Conservation (phyloP, 2,329 filamentous ascomycete species). For the Cladosporium sphaerospermum region DNA sequence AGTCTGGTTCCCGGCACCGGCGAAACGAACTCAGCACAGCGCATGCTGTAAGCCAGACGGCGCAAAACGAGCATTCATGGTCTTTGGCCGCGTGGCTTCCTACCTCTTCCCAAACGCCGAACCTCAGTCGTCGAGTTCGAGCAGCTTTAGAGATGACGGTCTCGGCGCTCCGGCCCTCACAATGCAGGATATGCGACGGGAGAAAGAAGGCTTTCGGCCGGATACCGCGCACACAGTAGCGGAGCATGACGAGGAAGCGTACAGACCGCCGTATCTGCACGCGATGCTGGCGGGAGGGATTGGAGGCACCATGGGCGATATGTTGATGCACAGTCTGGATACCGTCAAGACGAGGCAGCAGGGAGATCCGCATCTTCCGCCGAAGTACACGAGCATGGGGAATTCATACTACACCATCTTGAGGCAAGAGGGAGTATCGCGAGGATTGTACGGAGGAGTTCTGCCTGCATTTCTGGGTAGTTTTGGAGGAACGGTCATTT, state of each 20-base stretch:
- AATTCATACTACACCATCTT: slow-evolving; percentile 90
- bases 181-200: slow-evolving; percentile 25
- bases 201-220: slow-evolving; percentile 30
- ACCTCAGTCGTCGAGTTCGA: slow-evolving; percentile 19
- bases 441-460: slow-evolving; percentile 90
- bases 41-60: slow-evolving; percentile 19
- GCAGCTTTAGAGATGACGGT: slow-evolving; percentile 34
- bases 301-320: slow-evolving; percentile 87
- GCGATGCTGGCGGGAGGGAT: slow-evolving; percentile 91
- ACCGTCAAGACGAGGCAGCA: slow-evolving; percentile 98
- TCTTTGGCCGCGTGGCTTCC: slow-evolving; percentile 45
- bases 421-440: slow-evolving; percentile 79
- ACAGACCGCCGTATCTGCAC: slow-evolving; percentile 44
- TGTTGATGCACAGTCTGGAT: slow-evolving; percentile 98
- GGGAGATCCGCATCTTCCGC: slow-evolving; percentile 86
- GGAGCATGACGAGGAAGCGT: slow-evolving; percentile 35
- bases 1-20: too few species aligned
- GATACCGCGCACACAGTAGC: slow-evolving; percentile 21
- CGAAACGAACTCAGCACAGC: slow-evolving; percentile 1
- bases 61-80: slow-evolving; percentile 35
- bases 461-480: slow-evolving; percentile 84
- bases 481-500: slow-evolving; percentile 87
- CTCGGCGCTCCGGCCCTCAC: slow-evolving; percentile 11
- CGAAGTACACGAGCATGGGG: slow-evolving; percentile 85
- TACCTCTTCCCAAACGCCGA: slow-evolving; percentile 34